phyloP scores from a whole-genome alignment of 805 yeast species.

The Metschnikowia similis region DNA sequence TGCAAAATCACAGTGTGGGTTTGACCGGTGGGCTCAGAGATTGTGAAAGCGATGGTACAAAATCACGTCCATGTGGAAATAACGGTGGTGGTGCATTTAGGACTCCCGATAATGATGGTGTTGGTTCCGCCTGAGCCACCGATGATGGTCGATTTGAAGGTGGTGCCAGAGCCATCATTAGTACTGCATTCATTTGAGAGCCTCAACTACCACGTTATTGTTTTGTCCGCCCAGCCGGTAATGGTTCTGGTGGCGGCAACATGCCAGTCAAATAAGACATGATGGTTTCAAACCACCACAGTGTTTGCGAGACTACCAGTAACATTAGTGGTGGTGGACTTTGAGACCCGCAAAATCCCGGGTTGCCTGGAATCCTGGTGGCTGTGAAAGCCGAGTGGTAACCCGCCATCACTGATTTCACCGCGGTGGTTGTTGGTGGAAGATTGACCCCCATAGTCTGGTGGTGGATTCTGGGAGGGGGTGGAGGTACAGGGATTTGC shows the following conservation, averaged over 20 bases:
- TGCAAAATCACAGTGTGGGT: no score
- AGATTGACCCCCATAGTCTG: no score
- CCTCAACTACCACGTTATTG: conserved; percentile 10
- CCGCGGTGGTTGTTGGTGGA: no score
- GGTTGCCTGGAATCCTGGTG: no score
- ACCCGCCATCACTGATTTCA: no score
- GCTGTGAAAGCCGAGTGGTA: no score
- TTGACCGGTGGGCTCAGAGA: no score
- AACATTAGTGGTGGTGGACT: background rate
- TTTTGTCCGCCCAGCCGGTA: conserved; percentile 4
- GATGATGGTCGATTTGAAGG: conserved; percentile 5
- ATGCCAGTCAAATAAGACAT: conserved; percentile 8
- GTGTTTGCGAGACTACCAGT: background rate
- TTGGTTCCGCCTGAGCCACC: conserved; percentile 4
- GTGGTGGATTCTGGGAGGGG: no score
- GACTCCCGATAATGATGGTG: conserved; percentile 10
- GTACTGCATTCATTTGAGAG: conserved; percentile 1
- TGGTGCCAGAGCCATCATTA: background rate
- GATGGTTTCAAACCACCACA: conserved; percentile 10
- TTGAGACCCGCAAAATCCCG: no score
- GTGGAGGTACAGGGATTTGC: no score
- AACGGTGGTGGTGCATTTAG: background rate
- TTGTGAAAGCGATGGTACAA: no score
- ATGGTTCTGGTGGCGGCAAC: conserved; percentile 6
- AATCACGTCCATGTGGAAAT: no score